phyloP scores from a whole-genome alignment of 768 basidiomycete species.

The Paxillus ammoniavirescens region DNA sequence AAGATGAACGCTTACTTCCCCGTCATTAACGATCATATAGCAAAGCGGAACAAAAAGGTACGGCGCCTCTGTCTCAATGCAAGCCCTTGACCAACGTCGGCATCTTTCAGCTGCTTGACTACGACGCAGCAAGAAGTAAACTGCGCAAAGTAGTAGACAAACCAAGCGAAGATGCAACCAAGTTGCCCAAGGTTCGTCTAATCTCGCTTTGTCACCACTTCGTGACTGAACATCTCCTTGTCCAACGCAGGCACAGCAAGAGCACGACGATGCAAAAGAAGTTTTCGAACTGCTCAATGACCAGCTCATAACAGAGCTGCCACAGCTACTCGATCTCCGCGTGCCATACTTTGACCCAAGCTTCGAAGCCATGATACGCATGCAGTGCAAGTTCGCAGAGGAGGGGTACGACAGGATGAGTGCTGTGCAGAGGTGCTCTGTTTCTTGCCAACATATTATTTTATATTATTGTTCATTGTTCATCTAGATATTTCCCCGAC shows the following conservation, averaged over 20 bases:
- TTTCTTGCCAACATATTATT: not conserved
- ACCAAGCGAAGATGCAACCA: conserved; percentile 89
- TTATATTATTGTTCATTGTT: not conserved
- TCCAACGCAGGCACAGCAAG: conserved; percentile 75
- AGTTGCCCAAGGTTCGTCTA: conserved; percentile 69
- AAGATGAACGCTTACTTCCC: conserved; percentile 98
- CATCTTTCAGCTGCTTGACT: conserved; percentile 77
- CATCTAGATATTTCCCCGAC: conserved; percentile 78
- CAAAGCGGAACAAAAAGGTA: conserved; percentile 97
- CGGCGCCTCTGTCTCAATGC: not conserved
- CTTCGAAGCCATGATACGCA: conserved; percentile 98
- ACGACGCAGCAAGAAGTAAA: conserved; percentile 88
- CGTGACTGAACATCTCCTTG: not conserved
- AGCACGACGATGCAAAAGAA: conserved; percentile 92
- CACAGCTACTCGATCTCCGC: conserved; percentile 89
- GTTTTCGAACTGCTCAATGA: conserved; percentile 92
- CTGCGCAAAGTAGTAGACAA: conserved; percentile 89
- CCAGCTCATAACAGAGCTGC: conserved; percentile 87
- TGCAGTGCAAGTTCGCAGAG: conserved; percentile 97
- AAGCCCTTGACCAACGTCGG: not conserved
- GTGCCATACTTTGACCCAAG: conserved; percentile 98
- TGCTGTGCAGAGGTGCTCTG: conserved; percentile 78
- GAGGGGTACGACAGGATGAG: conserved; percentile 98
- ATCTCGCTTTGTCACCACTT: not conserved
- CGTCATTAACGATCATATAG: conserved; percentile 87